phyloP scores from a whole-genome alignment of 495 filamentous ascomycete species.

The Aspergillus incahuasiensis region DNA sequence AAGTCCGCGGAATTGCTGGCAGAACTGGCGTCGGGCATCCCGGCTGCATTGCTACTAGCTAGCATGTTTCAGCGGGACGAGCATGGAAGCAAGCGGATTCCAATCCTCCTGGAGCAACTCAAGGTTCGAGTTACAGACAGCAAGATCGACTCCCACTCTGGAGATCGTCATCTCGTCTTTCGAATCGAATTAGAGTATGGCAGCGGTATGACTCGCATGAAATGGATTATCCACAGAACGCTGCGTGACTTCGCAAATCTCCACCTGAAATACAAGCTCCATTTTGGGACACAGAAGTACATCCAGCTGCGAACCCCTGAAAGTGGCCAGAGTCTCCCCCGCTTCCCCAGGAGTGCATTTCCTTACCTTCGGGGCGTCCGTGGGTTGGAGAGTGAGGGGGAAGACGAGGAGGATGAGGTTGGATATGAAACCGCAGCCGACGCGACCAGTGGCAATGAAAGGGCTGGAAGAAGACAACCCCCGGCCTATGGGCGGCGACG shows the following conservation, averaged over 20 bases:
- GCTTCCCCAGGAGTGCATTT: constrained; percentile 86
- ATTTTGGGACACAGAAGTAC: constrained; percentile 74
- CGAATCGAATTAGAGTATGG: constrained; percentile 94
- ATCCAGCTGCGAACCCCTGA: constrained; percentile 56
- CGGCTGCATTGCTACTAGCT: constrained; percentile 86
- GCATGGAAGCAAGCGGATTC: constrained; percentile 89
- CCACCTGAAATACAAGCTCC: constrained; percentile 86
- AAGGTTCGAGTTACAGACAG: constrained; percentile 84
- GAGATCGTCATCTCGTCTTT: constrained; percentile 81
- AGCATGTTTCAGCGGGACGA: constrained; percentile 98
- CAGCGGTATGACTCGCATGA: constrained; percentile 91
- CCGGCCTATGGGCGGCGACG: constrained; percentile 38
- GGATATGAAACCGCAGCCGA: constrained; percentile 55
- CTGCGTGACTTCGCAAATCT: constrained; percentile 88
- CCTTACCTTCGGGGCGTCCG: constrained; percentile 82
- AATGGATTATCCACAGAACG: constrained; percentile 87
- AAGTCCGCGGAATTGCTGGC: constrained; percentile 97
- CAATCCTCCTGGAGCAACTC: constrained; percentile 90
- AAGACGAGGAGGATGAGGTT: constrained; percentile 74
- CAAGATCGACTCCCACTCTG: constrained; percentile 54
- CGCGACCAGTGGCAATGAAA: constrained; percentile 55
- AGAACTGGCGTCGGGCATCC: constrained; percentile 84
- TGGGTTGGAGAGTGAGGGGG: constrained; percentile 69
- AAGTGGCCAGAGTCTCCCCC: constrained; percentile 60
- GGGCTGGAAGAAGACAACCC: constrained; percentile 40